These are phyloP conservation scores for Santalum album DNA, from an alignment of 164 flowering plant species.

Conservation along the genomic window DNA sequence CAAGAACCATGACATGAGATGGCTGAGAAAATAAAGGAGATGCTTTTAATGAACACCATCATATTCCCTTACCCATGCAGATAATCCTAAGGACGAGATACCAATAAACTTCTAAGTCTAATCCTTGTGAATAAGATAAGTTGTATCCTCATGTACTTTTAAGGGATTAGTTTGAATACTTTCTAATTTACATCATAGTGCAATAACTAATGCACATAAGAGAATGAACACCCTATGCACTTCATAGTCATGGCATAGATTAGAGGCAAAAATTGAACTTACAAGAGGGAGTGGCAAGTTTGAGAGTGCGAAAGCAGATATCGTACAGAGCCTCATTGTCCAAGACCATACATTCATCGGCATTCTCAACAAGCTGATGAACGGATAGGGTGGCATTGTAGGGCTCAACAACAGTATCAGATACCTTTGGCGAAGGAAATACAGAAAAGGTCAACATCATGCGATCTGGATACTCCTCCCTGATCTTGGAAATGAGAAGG, in stretches of 20 bases:
- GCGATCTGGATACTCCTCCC: conserved; percentile 2
- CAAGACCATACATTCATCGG: conserved; percentile 1
- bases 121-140: not conserved
- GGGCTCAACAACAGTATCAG: conserved; percentile 4
- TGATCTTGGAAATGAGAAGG: not conserved
- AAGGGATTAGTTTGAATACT: too few relatives aligned
- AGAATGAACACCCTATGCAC: too few relatives aligned
- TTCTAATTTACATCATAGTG: too few relatives aligned
- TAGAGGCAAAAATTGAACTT: not conserved
- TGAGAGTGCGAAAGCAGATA: conserved; percentile 2
- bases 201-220: too few relatives aligned
- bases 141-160: too few relatives aligned
- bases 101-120: too few relatives aligned
- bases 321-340: conserved; percentile 2
- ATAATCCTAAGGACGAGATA: too few relatives aligned
- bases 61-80: not conserved
- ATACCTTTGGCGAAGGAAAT: conserved; percentile 1
- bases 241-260: too few relatives aligned
- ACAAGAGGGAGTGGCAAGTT: not conserved
- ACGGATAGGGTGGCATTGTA: conserved; percentile 4
- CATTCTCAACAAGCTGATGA: conserved; percentile 5
- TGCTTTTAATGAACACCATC: not conserved
- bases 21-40: not conserved
- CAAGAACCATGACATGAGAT: too few relatives aligned
- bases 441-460: conserved; percentile 4